phyloP scores from a whole-genome alignment of 1,284 basidiomycete genomes.

The Leccinum glutinopallens region DNA sequence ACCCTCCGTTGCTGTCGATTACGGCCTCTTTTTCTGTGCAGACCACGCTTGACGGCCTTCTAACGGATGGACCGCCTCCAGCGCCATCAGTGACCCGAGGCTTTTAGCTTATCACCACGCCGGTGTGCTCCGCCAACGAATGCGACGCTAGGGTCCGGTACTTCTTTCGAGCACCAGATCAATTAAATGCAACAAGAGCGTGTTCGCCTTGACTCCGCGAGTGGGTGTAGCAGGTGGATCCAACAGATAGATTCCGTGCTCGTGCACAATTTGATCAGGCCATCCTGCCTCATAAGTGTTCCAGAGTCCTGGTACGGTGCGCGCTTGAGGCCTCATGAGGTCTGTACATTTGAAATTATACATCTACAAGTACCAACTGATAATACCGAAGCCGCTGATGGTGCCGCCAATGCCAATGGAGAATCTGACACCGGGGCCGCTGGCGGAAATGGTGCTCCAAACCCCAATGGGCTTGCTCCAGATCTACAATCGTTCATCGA shows the following conservation, averaged over 20 bases:
- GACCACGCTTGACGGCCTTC: conserved; percentile 11
- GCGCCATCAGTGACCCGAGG: conserved; percentile 4
- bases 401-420: conserved; percentile 8
- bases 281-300: conserved; percentile 6
- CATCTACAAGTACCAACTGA: conserved; percentile 16
- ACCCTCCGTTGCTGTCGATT: conserved; percentile 9
- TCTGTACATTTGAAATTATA: conserved; percentile 26
- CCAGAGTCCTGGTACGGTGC: conserved; percentile 9
- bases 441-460: conserved; percentile 20
- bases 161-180: conserved; percentile 14
- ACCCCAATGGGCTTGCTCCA: conserved; percentile 25
- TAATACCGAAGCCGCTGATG: conserved; percentile 12
- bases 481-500: conserved; percentile 32
- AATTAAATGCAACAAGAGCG: conserved; percentile 20
- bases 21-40: conserved; percentile 2
- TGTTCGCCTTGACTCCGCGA: conserved; percentile 24
- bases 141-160: conserved; percentile 23
- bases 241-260: conserved; percentile 9
- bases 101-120: conserved; percentile 19
- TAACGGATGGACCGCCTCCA: conserved; percentile 6
- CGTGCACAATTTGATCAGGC: conserved; percentile 11
- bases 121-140: conserved; percentile 7
- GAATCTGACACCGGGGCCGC: conserved; percentile 13
- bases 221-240: conserved; percentile 21
- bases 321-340: conserved; percentile 6